These are phyloP conservation scores for Penicillium sp. DNA, from an alignment of 2,329 filamentous ascomycete species.

Conservation along the genomic window DNA sequence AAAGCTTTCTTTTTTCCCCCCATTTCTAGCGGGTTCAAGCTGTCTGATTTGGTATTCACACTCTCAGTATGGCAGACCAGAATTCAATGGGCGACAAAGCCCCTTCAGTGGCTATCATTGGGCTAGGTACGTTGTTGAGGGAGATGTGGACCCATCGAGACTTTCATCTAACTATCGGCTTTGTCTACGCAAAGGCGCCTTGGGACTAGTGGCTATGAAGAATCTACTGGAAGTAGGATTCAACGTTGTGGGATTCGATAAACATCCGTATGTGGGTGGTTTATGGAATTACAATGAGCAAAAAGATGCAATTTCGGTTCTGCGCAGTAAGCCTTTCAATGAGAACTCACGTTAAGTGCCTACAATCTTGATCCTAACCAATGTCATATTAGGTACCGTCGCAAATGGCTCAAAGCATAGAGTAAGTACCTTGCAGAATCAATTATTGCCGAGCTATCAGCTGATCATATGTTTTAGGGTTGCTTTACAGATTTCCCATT, in stretches of 20 bases:
- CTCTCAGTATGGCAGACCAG: background rate
- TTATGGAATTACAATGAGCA: constrained; percentile 46
- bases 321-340: constrained; percentile 16
- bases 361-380: background rate
- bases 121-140: background rate
- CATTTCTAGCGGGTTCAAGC: background rate
- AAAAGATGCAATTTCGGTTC: constrained; percentile 34
- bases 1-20: background rate
- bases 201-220: constrained; percentile 47
- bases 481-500: background rate
- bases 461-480: background rate
- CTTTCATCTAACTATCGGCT: background rate
- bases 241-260: constrained; percentile 47
- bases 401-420: background rate
- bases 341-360: background rate
- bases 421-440: background rate
- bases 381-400: background rate
- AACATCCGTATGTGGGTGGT: constrained; percentile 44
- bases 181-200: constrained; percentile 23
- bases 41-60: background rate
- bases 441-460: background rate
- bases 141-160: background rate
- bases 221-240: constrained; percentile 50
- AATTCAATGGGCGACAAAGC: background rate
- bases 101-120: background rate